phyloP scores from a whole-genome alignment of 495 filamentous ascomycete genomes.

The Daldinia loculata region DNA sequence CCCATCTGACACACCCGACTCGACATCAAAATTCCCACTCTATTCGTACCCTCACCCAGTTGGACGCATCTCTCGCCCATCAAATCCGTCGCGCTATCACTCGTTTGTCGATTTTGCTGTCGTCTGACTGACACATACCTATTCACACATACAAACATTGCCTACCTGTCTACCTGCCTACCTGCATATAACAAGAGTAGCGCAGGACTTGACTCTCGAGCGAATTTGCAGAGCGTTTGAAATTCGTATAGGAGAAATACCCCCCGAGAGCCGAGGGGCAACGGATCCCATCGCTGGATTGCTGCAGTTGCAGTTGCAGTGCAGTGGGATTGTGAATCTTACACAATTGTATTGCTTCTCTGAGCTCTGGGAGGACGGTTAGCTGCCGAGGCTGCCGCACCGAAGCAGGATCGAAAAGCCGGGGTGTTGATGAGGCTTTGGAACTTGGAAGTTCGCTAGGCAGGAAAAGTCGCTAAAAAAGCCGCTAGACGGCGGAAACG shows the following conservation, averaged over 20 bases:
- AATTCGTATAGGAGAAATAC: background rate
- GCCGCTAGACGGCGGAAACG: constrained; percentile 32
- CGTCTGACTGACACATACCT: constrained; percentile 13
- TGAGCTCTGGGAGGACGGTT: constrained; percentile 13
- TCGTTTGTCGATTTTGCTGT: constrained; percentile 23
- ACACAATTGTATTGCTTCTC: constrained; percentile 14
- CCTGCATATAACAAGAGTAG: constrained; percentile 10
- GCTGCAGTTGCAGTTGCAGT: background rate
- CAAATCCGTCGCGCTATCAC: constrained; percentile 29
- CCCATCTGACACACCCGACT: constrained; percentile 35
- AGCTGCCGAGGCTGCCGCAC: constrained; percentile 23
- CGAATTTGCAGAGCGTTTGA: background rate
- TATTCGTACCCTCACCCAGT: constrained; percentile 25
- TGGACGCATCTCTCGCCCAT: constrained; percentile 32
- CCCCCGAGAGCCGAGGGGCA: too few relatives aligned
- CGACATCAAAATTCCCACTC: constrained; percentile 28
- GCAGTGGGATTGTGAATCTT: constrained; percentile 9
- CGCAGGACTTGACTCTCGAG: constrained; percentile 3
- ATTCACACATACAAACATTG: background rate
- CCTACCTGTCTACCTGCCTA: background rate
- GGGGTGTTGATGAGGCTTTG: constrained; percentile 41
- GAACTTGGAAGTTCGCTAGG: background rate
- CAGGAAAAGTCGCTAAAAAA: constrained; percentile 25
- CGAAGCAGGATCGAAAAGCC: constrained; percentile 33
- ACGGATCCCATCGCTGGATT: background rate